Conservation (phyloP, 2,329 filamentous ascomycete species). For the Ceratocystis variospora region DNA sequence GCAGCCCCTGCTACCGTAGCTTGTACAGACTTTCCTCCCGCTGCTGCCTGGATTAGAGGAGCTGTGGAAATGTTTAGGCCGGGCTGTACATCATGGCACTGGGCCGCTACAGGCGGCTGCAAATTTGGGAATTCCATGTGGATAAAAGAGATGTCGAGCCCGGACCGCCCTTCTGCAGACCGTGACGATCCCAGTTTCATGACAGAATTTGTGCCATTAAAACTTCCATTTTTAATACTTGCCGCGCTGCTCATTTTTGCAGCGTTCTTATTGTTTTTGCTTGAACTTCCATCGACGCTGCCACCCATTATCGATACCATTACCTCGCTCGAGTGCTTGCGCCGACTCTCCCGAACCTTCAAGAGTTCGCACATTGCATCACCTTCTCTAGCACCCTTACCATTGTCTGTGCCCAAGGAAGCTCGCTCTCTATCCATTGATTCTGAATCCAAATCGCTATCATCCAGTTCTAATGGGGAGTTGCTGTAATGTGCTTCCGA, state of each 20-base stretch:
- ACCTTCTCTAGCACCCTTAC: slow-evolving; percentile 28
- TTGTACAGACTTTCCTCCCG: slow-evolving; percentile 19
- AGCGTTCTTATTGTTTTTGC: slow-evolving; percentile 20
- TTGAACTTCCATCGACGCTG: slow-evolving; percentile 22
- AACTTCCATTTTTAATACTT: background rate
- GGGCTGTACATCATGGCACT: slow-evolving; percentile 1
- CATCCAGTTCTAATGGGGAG: slow-evolving; percentile 28
- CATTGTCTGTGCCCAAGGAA: background rate
- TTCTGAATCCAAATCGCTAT: slow-evolving; percentile 48
- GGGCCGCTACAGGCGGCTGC: background rate
- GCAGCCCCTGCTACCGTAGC: background rate
- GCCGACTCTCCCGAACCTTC: slow-evolving; percentile 42
- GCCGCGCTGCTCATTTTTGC: background rate
- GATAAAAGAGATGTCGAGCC: background rate
- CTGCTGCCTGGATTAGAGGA: background rate
- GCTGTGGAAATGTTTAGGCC: slow-evolving; percentile 1
- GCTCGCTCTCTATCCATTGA: slow-evolving; percentile 30
- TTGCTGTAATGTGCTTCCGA: slow-evolving; percentile 27
- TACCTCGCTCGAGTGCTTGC: slow-evolving; percentile 27
- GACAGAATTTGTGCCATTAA: background rate
- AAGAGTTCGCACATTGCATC: slow-evolving; percentile 48
- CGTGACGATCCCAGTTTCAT: background rate
- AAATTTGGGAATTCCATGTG: background rate
- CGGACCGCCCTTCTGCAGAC: background rate
- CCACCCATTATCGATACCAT: slow-evolving; percentile 9